Evolutionary conservation across 2,329 filamentous ascomycete genomes (phyloP).

Genomic region (Aureobasidium sp.): DNA sequence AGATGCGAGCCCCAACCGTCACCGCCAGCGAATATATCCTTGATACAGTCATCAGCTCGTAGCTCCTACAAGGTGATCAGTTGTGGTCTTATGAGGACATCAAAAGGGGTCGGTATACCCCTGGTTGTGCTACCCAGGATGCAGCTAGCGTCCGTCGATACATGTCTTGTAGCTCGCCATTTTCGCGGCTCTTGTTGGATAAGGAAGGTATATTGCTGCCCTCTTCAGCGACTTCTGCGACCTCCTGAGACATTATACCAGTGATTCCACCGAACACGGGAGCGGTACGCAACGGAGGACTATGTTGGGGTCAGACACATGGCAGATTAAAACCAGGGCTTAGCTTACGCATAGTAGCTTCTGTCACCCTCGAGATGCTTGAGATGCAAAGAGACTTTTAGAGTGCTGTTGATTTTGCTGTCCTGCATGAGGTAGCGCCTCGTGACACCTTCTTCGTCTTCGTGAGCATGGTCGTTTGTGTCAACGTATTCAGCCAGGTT

Average conservation of each 20-base stretch:
- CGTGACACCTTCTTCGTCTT: conserved; percentile 46
- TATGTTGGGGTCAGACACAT: conserved; percentile 17
- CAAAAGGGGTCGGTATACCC: conserved; percentile 19
- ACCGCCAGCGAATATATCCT: conserved; percentile 87
- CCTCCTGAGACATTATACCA: conserved; percentile 67
- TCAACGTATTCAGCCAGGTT: conserved; percentile 94
- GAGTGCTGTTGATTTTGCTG: conserved; percentile 94
- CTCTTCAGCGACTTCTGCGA: conserved; percentile 33
- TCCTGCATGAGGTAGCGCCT: conserved; percentile 92
- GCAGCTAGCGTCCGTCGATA: conserved; percentile 83
- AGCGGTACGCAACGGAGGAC: conserved; percentile 59
- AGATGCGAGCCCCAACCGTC: conserved; percentile 58
- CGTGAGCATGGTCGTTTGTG: conserved; percentile 52
- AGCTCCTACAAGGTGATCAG: conserved; percentile 45
- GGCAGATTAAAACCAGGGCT: neutral
- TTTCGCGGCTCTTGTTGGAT: conserved; percentile 62
- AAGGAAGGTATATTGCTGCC: conserved; percentile 39
- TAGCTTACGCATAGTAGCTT: conserved; percentile 59
- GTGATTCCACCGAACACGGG: conserved; percentile 93
- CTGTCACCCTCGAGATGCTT: conserved; percentile 81
- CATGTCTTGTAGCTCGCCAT: conserved; percentile 83
- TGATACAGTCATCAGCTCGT: conserved; percentile 83
- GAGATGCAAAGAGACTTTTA: conserved; percentile 65
- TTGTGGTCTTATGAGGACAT: neutral
- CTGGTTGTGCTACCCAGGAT: conserved; percentile 71